These are phyloP conservation scores for Calonectria hongkongensis DNA, from an alignment of 2,329 filamentous ascomycete species.

Conservation along the genomic window DNA sequence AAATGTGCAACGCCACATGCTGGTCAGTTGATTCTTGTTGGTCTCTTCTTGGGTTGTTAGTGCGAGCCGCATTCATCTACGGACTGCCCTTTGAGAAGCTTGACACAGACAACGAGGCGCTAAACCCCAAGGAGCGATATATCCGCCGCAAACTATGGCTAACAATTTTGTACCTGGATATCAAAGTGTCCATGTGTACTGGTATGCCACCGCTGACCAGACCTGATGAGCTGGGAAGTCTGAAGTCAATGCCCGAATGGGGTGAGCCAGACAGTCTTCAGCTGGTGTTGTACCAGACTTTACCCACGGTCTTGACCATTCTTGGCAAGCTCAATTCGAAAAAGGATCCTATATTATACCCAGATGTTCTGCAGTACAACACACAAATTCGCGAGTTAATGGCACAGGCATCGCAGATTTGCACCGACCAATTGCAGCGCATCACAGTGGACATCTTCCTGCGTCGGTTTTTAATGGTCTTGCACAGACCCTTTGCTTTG, in stretches of 20 bases:
- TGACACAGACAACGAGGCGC: conserved; percentile 50
- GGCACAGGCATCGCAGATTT: conserved; percentile 55
- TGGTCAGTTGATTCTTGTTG: conserved; percentile 62
- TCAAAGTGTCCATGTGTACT: conserved; percentile 60
- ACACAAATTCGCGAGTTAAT: conserved; percentile 58
- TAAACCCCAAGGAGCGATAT: conserved; percentile 53
- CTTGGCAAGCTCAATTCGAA: conserved; percentile 59
- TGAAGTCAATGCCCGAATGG: conserved; percentile 54
- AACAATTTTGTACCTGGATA: conserved; percentile 60
- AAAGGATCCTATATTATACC: conserved; percentile 57
- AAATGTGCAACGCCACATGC: conserved; percentile 61
- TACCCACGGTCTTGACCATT: conserved; percentile 57
- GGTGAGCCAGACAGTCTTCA: conserved; percentile 56
- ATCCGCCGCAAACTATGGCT: conserved; percentile 59
- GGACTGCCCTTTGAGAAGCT: conserved; percentile 58
- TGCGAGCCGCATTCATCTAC: conserved; percentile 59
- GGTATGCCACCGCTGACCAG: conserved; percentile 60
- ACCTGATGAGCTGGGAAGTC: conserved; percentile 56
- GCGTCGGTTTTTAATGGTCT: conserved; percentile 60
- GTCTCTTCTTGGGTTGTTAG: conserved; percentile 59
- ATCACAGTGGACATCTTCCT: conserved; percentile 61
- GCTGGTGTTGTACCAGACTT: conserved; percentile 56
- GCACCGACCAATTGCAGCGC: conserved; percentile 56
- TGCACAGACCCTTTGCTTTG: conserved; percentile 60
- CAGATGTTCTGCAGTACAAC: conserved; percentile 59